Base-by-base conservation (phyloP, 2,329 filamentous ascomycete genomes). In the Alternaria viburni region DNA sequence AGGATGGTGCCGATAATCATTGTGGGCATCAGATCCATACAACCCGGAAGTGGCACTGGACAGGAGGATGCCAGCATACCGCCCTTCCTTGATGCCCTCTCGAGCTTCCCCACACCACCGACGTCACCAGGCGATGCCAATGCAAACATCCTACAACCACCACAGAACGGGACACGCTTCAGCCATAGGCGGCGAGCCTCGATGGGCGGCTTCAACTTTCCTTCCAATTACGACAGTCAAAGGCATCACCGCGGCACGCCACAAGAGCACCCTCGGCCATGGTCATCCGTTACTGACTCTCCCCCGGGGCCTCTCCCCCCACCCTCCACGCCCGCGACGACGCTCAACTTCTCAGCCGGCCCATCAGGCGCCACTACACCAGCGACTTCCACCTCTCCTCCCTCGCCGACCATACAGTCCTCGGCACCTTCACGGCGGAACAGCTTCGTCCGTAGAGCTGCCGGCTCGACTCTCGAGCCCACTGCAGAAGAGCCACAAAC, bases 1-100 rank as follows among this genome's bases (percentile, higher is more conserved):
- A 83, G 89, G 21, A 89, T 89, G 78, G 87, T 91, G 43, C 90
- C 89, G 9, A 85, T 91, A 65, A 90, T 91, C 46, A 89, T 91
- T 56, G 89, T 91, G 44, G 89, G 89, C 57, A 90, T 91, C 59
- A 83, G 89, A 57, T 90, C 89, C 25, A 88, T 91, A 61, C 88
- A 86, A 30, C 85, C 87, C 19, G 79, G 78, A 52, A 82, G 81
- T 25, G 83, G 82, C 66, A 80, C 81, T 13, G 77, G 81, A 23
- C 80, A 81, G 19, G 80, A 82, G 70, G 74, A 82, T 69, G 69
- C 65, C 60, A 78, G 80, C 69, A 80, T 83, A 64, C 83, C 80
- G 21, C 83, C 83, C 15, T 85, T 85, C 76, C 80, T 85, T 55
- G 83, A 86, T 61, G 82, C 83, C 28, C 80, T 85, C n/a, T 83